Base-by-base conservation (phyloP, 257 asterid genomes). In the Fraxinus pennsylvanica region DNA sequence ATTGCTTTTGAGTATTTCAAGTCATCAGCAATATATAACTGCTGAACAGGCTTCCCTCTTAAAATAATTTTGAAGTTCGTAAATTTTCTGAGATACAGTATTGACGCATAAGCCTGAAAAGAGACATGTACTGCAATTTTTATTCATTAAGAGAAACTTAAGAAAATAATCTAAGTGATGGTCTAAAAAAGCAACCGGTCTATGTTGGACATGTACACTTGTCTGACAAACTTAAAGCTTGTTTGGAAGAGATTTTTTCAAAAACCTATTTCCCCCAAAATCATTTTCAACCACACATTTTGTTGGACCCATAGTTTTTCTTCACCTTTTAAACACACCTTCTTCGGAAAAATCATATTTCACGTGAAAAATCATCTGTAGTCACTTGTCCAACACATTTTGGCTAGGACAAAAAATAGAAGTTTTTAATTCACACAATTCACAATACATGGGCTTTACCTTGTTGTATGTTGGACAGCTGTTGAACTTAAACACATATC, bases 51-150 rank as follows among this genome's bases (percentile, higher is more conserved):
- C 85, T 87, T 92, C 81, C 97, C 98, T 84, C 97, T 85, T 82
- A 94, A 79, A 80, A 92, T 82, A 72, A 94, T 92, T 81, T 78
- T 83, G 90, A 94, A 94, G 86, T 90, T 92, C 0, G 82, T 79
- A 77, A 94, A 88, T 76, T 82, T 90, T 85, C 80, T 88, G 84
- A 92, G 93, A 88, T 94, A 94, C 75, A 94, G 82, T 74, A 94
- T 86, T 73, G 98, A 94, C 59, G 97, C 85, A 83, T 94, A 94
- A 82, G 97, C 98, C 98, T 94, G 92, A 66, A 71, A 79, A 85
- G 81, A 76, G 81, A 72, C 36, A 81, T 39, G 17, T 68, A 81
- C 1, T 71, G 47, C 63, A 65, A 38, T 27, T 82, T 72, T 71
- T 66, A 66, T 67, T 54, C 73, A 67, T 21, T 72, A 75, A 74